Percentiles rank a stretch among this genome's conserved stretches.
phyloP scores from a whole-genome alignment of 2,329 filamentous ascomycete species.

The Diaporthe vexans region DNA sequence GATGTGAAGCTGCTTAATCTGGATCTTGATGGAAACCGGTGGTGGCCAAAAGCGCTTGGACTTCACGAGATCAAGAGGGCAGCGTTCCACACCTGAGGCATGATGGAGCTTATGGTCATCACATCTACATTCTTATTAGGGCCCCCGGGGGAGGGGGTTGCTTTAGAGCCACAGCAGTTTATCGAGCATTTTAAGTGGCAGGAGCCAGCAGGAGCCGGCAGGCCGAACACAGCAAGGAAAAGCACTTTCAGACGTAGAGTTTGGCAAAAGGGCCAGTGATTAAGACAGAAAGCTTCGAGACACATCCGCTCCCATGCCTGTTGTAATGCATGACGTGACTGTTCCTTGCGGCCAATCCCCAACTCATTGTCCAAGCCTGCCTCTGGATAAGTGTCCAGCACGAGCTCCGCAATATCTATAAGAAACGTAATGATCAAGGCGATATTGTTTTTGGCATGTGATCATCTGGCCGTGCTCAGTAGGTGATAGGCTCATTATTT shows the following conservation, averaged over 20 bases:
- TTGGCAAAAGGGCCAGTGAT: background rate
- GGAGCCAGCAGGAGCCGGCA: no score
- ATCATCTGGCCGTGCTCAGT: background rate
- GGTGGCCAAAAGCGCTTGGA: background rate
- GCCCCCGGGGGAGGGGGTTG: background rate
- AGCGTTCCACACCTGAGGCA: background rate
- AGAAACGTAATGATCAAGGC: background rate
- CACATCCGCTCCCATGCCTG: background rate
- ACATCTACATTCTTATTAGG: background rate
- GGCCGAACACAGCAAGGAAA: background rate
- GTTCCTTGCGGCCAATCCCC: background rate
- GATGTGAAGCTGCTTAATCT: conserved; percentile 8
- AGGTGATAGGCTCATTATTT: background rate
- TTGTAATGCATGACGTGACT: background rate
- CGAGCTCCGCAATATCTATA: background rate
- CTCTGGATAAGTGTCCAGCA: background rate
- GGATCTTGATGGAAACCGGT: background rate
- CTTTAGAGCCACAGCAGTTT: background rate
- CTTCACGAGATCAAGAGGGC: background rate
- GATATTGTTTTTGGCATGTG: background rate
- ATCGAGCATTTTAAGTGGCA: background rate
- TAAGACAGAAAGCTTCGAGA: background rate
- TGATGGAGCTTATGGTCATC: background rate
- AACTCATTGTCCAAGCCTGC: background rate
- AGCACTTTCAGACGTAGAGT: background rate